Conservation (phyloP, 2,329 filamentous ascomycete species). For the Piedraia hortae region DNA sequence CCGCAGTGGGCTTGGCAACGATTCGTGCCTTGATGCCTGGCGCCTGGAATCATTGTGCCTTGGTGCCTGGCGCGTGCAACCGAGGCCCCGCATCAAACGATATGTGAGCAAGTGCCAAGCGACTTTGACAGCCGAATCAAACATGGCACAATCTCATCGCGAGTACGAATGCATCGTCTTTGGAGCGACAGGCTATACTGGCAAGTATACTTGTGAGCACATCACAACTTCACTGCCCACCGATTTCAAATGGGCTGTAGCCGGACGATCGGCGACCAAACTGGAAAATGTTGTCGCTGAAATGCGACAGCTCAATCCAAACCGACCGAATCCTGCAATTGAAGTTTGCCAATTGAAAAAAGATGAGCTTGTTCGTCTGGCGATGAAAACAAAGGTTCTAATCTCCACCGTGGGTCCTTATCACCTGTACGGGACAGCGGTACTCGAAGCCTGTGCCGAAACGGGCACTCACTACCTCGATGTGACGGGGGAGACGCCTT, state of each 20-base stretch:
- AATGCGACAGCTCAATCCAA: slow-evolving; percentile 36
- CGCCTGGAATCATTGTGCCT: too few relatives aligned
- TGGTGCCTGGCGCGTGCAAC: too few relatives aligned
- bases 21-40: too few relatives aligned
- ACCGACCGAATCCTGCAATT: slow-evolving; percentile 42
- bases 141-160: slow-evolving; percentile 17
- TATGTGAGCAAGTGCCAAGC: too few relatives aligned
- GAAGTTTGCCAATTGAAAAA: slow-evolving; percentile 21
- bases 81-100: too few relatives aligned
- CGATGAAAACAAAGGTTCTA: slow-evolving; percentile 27
- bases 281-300: slow-evolving; percentile 40
- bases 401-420: slow-evolving; percentile 37
- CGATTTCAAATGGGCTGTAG: slow-evolving; percentile 63
- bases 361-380: slow-evolving; percentile 23
- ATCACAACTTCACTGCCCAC: slow-evolving; percentile 43
- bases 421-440: slow-evolving; percentile 33
- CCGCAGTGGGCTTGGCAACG: too few relatives aligned
- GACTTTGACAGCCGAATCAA: too few relatives aligned
- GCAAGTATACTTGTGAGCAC: slow-evolving; percentile 47
- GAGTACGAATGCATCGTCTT: slow-evolving; percentile 39
- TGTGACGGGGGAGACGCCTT: slow-evolving; percentile 35
- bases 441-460: slow-evolving; percentile 35
- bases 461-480: slow-evolving; percentile 42
- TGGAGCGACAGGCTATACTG: slow-evolving; percentile 59
- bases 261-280: slow-evolving; percentile 54